A percentile compares a stretch with the other conserved stretches of the same genome.
phyloP scores from a whole-genome alignment of 192 early-diverging fungal genomes.

The Gamsiella multidivaricata region DNA sequence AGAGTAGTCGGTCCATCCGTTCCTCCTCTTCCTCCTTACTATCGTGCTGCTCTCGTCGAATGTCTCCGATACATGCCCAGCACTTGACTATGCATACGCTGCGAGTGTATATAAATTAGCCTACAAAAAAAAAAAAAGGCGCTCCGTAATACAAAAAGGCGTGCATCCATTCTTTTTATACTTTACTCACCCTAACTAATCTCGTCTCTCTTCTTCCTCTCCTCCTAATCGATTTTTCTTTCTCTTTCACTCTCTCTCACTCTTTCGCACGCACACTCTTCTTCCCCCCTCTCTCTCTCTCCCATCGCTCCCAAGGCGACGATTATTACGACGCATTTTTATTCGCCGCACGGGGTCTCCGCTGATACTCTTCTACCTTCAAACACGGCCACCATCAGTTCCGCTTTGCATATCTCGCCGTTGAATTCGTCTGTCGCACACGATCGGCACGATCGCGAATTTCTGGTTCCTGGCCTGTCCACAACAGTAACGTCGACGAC shows the following conservation, averaged over 20 bases:
- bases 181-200: not conserved
- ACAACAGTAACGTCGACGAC: too few relatives aligned
- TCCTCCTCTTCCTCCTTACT: not conserved
- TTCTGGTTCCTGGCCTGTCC: too few relatives aligned
- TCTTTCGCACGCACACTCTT: constrained; percentile 6
- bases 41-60: too few relatives aligned
- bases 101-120: too few relatives aligned
- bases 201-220: not conserved
- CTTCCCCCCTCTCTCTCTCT: constrained; percentile 8
- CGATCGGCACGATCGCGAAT: not conserved
- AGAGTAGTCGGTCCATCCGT: not conserved
- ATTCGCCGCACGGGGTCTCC: constrained; percentile 11
- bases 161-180: not conserved
- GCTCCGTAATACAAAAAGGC: too few relatives aligned
- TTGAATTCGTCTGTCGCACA: not conserved
- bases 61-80: not conserved
- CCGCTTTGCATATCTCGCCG: not conserved
- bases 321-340: constrained; percentile 1
- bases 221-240: not conserved
- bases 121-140: too few relatives aligned
- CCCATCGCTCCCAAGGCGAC: not conserved
- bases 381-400: not conserved
- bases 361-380: not conserved
- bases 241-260: not conserved
- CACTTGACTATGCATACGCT: too few relatives aligned